Base-by-base conservation (phyloP, 805 yeast genomes). In the Starmerella lactis-condensi region DNA sequence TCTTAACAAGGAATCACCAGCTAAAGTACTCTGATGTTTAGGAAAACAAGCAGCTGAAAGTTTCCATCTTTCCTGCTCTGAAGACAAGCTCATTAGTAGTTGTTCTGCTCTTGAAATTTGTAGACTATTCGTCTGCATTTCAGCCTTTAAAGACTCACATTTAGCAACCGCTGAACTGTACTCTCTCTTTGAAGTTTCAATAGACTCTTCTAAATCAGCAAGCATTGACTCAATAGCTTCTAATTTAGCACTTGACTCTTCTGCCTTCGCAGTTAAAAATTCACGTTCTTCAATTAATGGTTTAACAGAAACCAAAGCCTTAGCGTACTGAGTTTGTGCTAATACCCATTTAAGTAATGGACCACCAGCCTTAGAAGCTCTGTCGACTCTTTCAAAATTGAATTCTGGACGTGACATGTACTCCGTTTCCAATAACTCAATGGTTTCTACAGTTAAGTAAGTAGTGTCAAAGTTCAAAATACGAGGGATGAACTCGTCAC, bases 281-380 rank as follows among this genome's bases (percentile, higher is more conserved):
- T 43, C 44, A 3, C 81, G 76, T 42, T 82, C 93, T 4, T 58
- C 58, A 34, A 71, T 57, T 42, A 85, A 52, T 0, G 96, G 96
- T 1, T 69, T 75, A 17, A 85, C 65, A 30, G 62, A 65, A 22
- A 75, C 75, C 26, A 79, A 54, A 15, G 82, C 75, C 2, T 66
- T 46, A 0, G 85, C 66, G 46, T 75, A 85, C n/a, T 62, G 57
- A n/a, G 82, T 59, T 40, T 85, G 95, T 0, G 96, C 95, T 32
- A 64, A 62, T 0, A 82, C 83, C 96, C 96, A 85, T 38, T 72
- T 72, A 13, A 76, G 47, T 22, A 85, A 56, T 0, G 96, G 96
- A 0, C 94, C 96, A 56, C 95, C 81, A 0, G 95, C 95, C 46
- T 77, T 81, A 51, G 92, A 75, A 4, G 96, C 96, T 24, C 95